These are phyloP conservation scores for Cicer yamashitae DNA, from an alignment of 306 rosid genomes.

Conservation along the genomic window DNA sequence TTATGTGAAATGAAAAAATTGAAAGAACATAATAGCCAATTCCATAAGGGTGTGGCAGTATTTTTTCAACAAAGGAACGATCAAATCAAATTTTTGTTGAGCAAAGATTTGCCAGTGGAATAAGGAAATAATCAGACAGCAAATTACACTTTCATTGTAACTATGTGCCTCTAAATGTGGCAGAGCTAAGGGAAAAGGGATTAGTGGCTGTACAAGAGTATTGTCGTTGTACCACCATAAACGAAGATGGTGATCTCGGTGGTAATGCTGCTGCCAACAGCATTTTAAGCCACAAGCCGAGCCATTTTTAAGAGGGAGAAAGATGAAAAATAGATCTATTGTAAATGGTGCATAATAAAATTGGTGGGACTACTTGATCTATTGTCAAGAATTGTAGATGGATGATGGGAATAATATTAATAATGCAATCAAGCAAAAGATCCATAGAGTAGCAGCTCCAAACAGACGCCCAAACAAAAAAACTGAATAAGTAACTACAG, in stretches of 20 bases:
- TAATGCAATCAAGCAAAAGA: conserved; percentile 1
- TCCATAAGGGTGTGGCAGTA: neutral
- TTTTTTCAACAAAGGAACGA: neutral
- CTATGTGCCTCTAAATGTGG: neutral
- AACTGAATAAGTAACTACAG: neutral
- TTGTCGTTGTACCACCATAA: neutral
- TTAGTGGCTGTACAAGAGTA: neutral
- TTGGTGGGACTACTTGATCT: too few relatives aligned
- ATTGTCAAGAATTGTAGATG: neutral
- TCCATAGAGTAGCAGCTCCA: neutral
- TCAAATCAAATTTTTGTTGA: neutral
- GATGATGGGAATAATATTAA: neutral
- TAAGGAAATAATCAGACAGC: neutral
- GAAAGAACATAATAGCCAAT: neutral
- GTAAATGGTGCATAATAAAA: too few relatives aligned
- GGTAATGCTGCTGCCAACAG: neutral
- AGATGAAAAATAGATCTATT: neutral
- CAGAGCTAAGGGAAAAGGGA: too few relatives aligned
- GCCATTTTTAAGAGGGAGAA: neutral
- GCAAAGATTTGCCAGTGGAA: neutral
- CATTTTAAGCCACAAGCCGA: neutral
- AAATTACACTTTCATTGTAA: neutral
- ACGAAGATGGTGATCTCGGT: neutral
- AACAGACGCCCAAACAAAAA: neutral
- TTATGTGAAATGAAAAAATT: neutral